Evolutionary conservation across 495 filamentous ascomycete species (phyloP), one percentile per base, ranked within the genome.

Genomic region (Lindgomyces ingoldianus): DNA sequence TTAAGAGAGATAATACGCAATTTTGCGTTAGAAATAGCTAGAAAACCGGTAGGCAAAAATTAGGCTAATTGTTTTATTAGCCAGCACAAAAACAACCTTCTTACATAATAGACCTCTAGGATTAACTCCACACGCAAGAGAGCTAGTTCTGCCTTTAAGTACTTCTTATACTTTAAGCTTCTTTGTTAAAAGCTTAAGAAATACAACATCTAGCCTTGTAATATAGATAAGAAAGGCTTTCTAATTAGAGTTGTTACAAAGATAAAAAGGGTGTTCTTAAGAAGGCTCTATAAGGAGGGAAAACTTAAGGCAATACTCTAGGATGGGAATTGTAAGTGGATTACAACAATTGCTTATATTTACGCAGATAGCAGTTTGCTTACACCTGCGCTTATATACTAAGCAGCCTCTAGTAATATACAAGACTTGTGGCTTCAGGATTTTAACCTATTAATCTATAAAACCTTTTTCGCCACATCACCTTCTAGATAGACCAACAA

Each of bases 401-500:
- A 62, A 44, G 19, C 47, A 42, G 16, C 46, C 44, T 45, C 25
- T 21, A 19, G 44, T 25, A 51, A 42, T 36, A 1, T 73, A 42
- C 51, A 65, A 44, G 18, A 26, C 4, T 41, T 16, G 14, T 73
- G 60, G 69, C 1, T 71, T 33, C 16, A 71, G 30, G 60, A 59
- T 45, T 18, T 68, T 39, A 47, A 54, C 0, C 14, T 14, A 4
- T 1, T 24, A 50, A 12, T 39, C 0, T 12, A 67, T 29, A 12
- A 29, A 18, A 26, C 27, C 10, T 61, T 53, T n/a, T 50, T 70
- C 52, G 45, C 64, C 22, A 33, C 33, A 21, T 65, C 59, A 26
- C 22, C 45, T 10, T 30, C 2, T 29, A 60, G 69, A 22, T 71
- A 61, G 69, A 66, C 48, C 19, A 69, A 45, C 51, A 49, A 70